Percentiles rank a stretch among this genome's conserved stretches.
Conservation (phyloP, 2,329 filamentous ascomycete genomes). For the Claviceps purpurea region DNA sequence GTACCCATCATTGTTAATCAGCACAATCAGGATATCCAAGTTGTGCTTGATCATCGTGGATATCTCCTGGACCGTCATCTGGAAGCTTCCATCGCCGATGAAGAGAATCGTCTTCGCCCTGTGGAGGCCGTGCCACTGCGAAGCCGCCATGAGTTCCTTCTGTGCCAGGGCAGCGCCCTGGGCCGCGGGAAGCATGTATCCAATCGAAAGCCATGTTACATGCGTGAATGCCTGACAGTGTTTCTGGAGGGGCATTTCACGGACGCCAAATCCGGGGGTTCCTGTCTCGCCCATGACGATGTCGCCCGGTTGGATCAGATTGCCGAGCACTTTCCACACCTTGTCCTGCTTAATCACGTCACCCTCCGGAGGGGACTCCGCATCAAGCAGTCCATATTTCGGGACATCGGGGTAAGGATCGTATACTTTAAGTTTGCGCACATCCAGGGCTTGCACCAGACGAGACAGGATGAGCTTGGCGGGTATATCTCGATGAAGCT, state of each 20-base stretch:
- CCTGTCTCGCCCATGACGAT: constrained; percentile 46
- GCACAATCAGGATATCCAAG: constrained; percentile 34
- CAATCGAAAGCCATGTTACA: constrained; percentile 46
- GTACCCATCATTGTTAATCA: constrained; percentile 48
- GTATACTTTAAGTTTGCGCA: constrained; percentile 12
- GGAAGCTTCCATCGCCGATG: constrained; percentile 51
- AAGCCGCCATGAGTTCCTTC: constrained; percentile 23
- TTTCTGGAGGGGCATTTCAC: constrained; percentile 34
- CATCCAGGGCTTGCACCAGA: constrained; percentile 12
- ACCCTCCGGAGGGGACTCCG: not conserved
- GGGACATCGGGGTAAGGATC: constrained; percentile 16
- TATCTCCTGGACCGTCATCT: constrained; percentile 54
- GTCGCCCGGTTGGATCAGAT: constrained; percentile 36
- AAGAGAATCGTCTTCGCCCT: constrained; percentile 34
- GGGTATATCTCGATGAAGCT: constrained; percentile 18
- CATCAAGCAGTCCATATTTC: constrained; percentile 9
- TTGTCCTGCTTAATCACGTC: constrained; percentile 23
- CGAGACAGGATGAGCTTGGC: constrained; percentile 10
- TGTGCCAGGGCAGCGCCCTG: constrained; percentile 43
- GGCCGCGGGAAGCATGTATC: constrained; percentile 45
- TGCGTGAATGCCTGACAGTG: constrained; percentile 33
- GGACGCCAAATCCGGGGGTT: constrained; percentile 40
- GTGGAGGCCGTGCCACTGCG: constrained; percentile 8
- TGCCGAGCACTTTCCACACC: constrained; percentile 32
- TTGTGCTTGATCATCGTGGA: constrained; percentile 46